Evolutionary conservation across 306 rosid species (phyloP).

Genomic region (Medicago ruthenica): DNA sequence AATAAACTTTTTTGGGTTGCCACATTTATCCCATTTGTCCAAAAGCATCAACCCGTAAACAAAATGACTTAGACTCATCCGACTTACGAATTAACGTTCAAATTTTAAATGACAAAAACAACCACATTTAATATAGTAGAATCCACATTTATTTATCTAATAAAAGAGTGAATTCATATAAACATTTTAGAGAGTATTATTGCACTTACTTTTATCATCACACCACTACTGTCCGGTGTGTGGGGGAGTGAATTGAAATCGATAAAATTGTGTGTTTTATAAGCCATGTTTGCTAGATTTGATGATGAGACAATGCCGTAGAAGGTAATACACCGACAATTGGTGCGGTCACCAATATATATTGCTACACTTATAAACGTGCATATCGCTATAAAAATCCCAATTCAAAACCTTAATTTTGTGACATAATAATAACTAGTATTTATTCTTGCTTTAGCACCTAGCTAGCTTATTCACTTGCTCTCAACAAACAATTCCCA

Average conservation of each 20-base stretch:
- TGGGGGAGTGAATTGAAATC: not conserved
- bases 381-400: not conserved
- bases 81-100: too few relatives aligned
- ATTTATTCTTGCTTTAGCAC: not conserved
- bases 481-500: not conserved
- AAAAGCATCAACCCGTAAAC: too few relatives aligned
- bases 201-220: not conserved
- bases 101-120: too few relatives aligned
- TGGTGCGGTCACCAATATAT: constrained; percentile 61
- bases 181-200: too few relatives aligned
- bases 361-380: constrained; percentile 35
- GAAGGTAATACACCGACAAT: constrained; percentile 77
- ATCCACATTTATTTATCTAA: too few relatives aligned
- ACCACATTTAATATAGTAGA: too few relatives aligned
- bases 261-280: constrained; percentile 21
- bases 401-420: not conserved
- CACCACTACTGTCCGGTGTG: not conserved
- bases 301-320: constrained; percentile 44
- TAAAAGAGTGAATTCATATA: too few relatives aligned
- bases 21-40: too few relatives aligned
- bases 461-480: constrained; percentile 1
- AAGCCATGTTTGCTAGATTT: constrained; percentile 35
- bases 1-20: too few relatives aligned
- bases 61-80: too few relatives aligned
- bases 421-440: not conserved